Percentiles rank a stretch among this genome's conserved stretches.
Conservation (phyloP, 108 stramenopile species). For the Nannochloropsis granulata region DNA sequence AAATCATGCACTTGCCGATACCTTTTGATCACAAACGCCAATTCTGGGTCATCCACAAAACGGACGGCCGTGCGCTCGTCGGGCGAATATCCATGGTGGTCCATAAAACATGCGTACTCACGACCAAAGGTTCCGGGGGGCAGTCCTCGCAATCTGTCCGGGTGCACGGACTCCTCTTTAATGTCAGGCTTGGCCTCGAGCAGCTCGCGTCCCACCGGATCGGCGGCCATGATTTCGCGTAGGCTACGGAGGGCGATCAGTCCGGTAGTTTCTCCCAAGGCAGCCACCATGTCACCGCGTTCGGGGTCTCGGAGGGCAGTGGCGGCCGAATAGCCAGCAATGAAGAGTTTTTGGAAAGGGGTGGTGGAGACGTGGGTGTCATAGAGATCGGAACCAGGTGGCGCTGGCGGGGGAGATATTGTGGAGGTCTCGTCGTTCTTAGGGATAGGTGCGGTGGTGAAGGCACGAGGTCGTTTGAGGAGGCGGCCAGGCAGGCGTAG, state of each 20-base stretch:
- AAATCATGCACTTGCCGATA: slow-evolving; percentile 86
- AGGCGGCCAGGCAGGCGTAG: too few species aligned
- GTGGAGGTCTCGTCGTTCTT: too few species aligned
- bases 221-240: slow-evolving; percentile 37
- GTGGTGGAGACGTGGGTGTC: slow-evolving; percentile 10
- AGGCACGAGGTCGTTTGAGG: too few species aligned
- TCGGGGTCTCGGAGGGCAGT: slow-evolving; percentile 65
- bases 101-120: slow-evolving; percentile 64
- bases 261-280: slow-evolving; percentile 82
- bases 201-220: slow-evolving; percentile 21
- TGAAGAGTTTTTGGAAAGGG: slow-evolving; percentile 16
- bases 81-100: slow-evolving; percentile 63
- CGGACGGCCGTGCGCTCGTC: slow-evolving; percentile 48
- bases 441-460: too few species aligned
- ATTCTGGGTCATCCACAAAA: slow-evolving; percentile 56
- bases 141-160: not conserved
- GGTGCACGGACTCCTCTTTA: slow-evolving; percentile 16
- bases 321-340: slow-evolving; percentile 57
- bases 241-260: slow-evolving; percentile 23
- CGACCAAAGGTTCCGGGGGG: slow-evolving; percentile 59
- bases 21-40: slow-evolving; percentile 70
- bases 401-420: too few species aligned
- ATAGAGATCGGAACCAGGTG: not conserved
- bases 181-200: slow-evolving; percentile 6
- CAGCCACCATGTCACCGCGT: slow-evolving; percentile 76